phyloP scores from a whole-genome alignment of 2,329 filamentous ascomycete species.

The Aspergillus pseudonomiae region DNA sequence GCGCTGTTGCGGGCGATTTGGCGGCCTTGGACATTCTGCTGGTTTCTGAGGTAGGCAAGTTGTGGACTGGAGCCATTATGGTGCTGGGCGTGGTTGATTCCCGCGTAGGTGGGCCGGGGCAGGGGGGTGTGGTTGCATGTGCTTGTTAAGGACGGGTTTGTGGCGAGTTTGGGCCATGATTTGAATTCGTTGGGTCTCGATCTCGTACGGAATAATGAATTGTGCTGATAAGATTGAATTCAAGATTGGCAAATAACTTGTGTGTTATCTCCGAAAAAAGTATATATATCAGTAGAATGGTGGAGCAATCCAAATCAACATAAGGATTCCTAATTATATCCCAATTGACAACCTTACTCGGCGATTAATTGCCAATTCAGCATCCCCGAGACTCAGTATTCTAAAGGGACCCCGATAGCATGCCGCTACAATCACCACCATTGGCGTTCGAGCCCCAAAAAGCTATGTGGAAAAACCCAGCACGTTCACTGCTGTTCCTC shows the following conservation, averaged over 20 bases:
- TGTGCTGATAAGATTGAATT: no score
- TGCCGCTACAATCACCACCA: not conserved
- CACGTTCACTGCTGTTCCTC: not conserved
- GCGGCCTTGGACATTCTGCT: not conserved
- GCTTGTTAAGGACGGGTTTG: not conserved
- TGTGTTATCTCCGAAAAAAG: no score
- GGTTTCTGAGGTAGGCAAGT: not conserved
- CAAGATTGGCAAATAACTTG: no score
- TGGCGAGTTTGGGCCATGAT: not conserved
- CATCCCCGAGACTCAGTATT: not conserved
- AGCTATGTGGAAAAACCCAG: not conserved
- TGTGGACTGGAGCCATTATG: not conserved
- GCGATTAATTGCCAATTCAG: not conserved
- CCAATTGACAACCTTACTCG: not conserved
- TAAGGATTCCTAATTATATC: not conserved
- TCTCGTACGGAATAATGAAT: not conserved
- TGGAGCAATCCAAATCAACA: not conserved
- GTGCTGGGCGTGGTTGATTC: not conserved
- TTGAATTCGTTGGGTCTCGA: not conserved
- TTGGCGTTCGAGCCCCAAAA: not conserved
- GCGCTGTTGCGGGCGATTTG: constrained; percentile 4
- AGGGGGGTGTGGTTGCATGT: constrained; percentile 1
- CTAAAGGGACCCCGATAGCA: not conserved
- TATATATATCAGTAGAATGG: no score
- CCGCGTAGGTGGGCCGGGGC: not conserved